Conservation (phyloP, 257 asterid genomes). For the Solanum pinnatisectum region DNA sequence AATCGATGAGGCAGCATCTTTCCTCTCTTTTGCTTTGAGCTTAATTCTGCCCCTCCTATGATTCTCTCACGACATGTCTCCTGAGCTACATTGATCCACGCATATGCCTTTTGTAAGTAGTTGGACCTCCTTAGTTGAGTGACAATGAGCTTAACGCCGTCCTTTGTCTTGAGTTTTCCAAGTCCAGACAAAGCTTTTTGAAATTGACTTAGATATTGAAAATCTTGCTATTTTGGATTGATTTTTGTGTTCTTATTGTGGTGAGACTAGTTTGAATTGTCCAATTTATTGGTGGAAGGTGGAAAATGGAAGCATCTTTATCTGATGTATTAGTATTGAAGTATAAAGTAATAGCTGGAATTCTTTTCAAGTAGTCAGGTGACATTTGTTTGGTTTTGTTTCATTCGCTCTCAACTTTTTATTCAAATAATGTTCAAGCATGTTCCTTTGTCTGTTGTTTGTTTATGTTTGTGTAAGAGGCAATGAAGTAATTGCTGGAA, state of each 20-base stretch:
- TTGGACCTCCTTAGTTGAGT: neutral
- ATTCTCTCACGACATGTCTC: neutral
- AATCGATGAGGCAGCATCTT: neutral
- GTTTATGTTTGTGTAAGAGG: neutral
- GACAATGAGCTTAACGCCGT: neutral
- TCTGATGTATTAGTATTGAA: neutral
- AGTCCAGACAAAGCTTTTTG: neutral
- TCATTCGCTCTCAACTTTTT: neutral
- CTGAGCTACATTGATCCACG: neutral
- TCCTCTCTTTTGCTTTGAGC: neutral
- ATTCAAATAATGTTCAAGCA: neutral
- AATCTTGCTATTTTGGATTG: neutral
- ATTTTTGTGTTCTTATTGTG: neutral
- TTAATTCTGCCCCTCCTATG: neutral
- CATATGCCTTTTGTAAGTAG: neutral
- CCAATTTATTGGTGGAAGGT: neutral
- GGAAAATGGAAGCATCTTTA: neutral
- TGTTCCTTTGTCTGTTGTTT: neutral
- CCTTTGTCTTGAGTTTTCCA: neutral
- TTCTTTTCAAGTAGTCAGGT: neutral
- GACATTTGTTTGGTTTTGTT: neutral
- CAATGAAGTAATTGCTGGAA: neutral
- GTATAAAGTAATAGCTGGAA: neutral
- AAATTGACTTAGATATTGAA: neutral
- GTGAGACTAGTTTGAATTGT: neutral